A percentile compares a stretch with the other conserved stretches of the same genome.
These are phyloP conservation scores for Cubamyces lactineus DNA, from an alignment of 768 basidiomycete genomes.

Conservation along the genomic window DNA sequence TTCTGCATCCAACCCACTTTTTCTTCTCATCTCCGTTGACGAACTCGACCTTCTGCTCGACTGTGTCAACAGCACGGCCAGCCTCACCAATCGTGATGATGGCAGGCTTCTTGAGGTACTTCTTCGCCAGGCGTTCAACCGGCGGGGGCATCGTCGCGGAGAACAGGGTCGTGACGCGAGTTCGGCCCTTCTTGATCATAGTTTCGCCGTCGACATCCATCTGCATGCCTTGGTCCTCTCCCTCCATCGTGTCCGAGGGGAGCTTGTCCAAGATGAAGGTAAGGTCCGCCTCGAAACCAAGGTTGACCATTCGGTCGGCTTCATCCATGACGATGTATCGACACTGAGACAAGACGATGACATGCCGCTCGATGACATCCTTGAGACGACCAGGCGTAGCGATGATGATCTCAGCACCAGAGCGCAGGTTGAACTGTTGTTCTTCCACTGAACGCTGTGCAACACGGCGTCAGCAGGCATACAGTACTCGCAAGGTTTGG, in stretches of 20 bases:
- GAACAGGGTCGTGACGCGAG: constrained; percentile 93
- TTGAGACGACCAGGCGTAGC: constrained; percentile 98
- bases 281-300: constrained; percentile 94
- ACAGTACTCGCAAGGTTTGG: neutral
- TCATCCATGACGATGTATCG: constrained; percentile 99
- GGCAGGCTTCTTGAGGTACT: constrained; percentile 91
- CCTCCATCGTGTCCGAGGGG: constrained; percentile 85
- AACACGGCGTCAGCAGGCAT: constrained; percentile 10
- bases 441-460: constrained; percentile 88
- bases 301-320: constrained; percentile 98
- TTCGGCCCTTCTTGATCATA: constrained; percentile 73
- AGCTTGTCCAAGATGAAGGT: constrained; percentile 94
- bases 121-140: constrained; percentile 92
- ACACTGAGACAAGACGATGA: constrained; percentile 94
- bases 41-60: constrained; percentile 96
- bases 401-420: constrained; percentile 98
- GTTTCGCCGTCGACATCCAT: constrained; percentile 80
- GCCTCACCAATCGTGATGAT: constrained; percentile 98
- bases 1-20: constrained; percentile 60
- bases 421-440: constrained; percentile 96
- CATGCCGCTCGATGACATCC: constrained; percentile 95
- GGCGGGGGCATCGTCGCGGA: constrained; percentile 99
- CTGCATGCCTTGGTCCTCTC: constrained; percentile 73
- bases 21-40: constrained; percentile 94
- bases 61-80: constrained; percentile 96